Base-by-base conservation (phyloP, 306 rosid species). In the Luffa acutangula region DNA sequence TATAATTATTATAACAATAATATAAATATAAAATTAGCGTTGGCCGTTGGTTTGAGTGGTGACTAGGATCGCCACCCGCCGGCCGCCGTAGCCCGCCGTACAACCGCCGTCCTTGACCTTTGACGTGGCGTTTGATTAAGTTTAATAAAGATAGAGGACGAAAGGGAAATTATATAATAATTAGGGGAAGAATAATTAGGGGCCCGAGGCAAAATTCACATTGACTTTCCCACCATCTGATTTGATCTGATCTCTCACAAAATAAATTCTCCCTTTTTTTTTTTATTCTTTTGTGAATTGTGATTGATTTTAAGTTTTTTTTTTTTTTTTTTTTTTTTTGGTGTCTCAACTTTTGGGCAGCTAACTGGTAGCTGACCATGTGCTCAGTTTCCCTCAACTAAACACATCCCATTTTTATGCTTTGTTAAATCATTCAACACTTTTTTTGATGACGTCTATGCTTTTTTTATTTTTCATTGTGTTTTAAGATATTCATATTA, bases 181-280 rank as follows among this genome's bases (percentile, higher is more conserved):
- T 81, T 75, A 48, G 96, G 89, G 93, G 92, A 63, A 20, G 77
- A 21, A 25, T 43, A 73, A 86, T 91, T 91, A 83, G 97, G 92
- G 93, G 93, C 97, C 92, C 97, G 92, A 91, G 93, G 85, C 82
- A 84, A 78, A 66, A 65, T 76, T 83, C 81, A 72, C 74, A 82
- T 81, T 78, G 78, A 76, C 84, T 83, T 76, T 78, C 54, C 72
- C 75, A 56, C 80, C 60, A 63, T 64, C 70, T 33, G 62, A 67
- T 42, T 67, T 67, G 75, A 42, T 43, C 36, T 43, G 4, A n/a
- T 75, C 17, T 21, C 41, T 39, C 57, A 33, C 33, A 54, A 34
- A 37, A 37, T 54, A 77, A 54, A 76, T 76, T 57, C 79, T 37
- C 54, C 33, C 9, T 48, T 15, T 42, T 20, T 11, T 21, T 42